Evolutionary conservation across 495 filamentous ascomycete species (phyloP).

Genomic region (Penicillium nucicola): DNA sequence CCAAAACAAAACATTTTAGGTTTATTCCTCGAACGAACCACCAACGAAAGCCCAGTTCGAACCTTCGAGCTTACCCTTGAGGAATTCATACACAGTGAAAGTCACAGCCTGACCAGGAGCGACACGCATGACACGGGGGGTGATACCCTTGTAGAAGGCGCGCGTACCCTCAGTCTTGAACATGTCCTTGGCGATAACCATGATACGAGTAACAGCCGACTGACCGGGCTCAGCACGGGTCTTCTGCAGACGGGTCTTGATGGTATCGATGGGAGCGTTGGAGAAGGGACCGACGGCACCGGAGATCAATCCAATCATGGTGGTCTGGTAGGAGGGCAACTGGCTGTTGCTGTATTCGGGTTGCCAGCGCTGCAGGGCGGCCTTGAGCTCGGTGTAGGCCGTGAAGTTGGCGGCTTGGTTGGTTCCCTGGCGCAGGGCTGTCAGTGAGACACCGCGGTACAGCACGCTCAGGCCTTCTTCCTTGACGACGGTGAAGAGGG

Average conservation of each 20-base stretch:
- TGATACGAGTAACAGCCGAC: constrained; percentile 72
- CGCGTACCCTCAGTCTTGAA: constrained; percentile 91
- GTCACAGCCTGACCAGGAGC: constrained; percentile 97
- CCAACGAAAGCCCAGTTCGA: constrained; percentile 62
- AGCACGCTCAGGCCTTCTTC: constrained; percentile 87
- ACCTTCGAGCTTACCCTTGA: constrained; percentile 79
- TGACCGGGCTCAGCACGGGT: constrained; percentile 79
- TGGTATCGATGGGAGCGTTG: constrained; percentile 98
- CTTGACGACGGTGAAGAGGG: constrained; percentile 83
- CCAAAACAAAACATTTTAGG: constrained; percentile 7
- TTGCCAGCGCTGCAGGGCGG: constrained; percentile 66
- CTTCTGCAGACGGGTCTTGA: constrained; percentile 95
- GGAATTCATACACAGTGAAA: constrained; percentile 93
- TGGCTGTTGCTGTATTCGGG: constrained; percentile 54
- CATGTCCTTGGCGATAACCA: constrained; percentile 81
- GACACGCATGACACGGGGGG: constrained; percentile 93
- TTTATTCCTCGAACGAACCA: constrained; percentile 72
- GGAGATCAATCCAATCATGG: constrained; percentile 82
- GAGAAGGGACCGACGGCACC: constrained; percentile 94
- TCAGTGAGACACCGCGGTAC: constrained; percentile 91
- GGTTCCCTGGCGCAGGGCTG: constrained; percentile 87
- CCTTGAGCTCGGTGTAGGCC: constrained; percentile 92
- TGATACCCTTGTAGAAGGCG: constrained; percentile 99
- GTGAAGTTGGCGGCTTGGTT: constrained; percentile 99
- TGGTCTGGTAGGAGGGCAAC: constrained; percentile 86